Evolutionary conservation across 1,284 basidiomycete genomes (phyloP).

Genomic region (Lentinula novae-zelandiae): DNA sequence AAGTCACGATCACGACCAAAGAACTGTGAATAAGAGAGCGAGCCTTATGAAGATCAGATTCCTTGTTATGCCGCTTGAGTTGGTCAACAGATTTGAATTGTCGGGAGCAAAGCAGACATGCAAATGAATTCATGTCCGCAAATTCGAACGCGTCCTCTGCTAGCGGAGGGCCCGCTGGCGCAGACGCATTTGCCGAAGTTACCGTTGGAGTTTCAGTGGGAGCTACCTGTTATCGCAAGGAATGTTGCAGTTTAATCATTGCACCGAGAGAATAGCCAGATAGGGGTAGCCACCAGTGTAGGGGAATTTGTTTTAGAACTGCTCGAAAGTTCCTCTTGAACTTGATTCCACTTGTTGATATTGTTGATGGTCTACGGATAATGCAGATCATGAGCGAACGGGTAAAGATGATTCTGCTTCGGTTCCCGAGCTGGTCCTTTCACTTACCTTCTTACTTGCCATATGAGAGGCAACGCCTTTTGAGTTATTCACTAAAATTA

Average conservation of each 20-base stretch:
- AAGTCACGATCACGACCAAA: conserved; percentile 20
- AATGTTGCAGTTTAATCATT: conserved; percentile 16
- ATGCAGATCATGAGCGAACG: conserved; percentile 3
- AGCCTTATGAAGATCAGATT: conserved; percentile 93
- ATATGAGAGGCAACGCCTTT: conserved; percentile 83
- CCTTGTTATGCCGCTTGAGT: conserved; percentile 81
- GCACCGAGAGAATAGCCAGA: conserved; percentile 24
- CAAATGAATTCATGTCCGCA: conserved; percentile 65
- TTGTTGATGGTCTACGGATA: conserved; percentile 71
- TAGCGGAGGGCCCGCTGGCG: conserved; percentile 28
- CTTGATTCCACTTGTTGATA: conserved; percentile 93
- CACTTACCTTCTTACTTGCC: conserved; percentile 80
- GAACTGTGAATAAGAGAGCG: conserved; percentile 34
- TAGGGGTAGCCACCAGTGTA: conserved; percentile 34
- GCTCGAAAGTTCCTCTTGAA: conserved; percentile 77
- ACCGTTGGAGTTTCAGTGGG: conserved; percentile 18
- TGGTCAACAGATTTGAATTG: conserved; percentile 88
- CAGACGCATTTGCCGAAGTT: conserved; percentile 19
- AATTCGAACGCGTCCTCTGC: conserved; percentile 62
- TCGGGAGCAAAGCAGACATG: conserved; percentile 86
- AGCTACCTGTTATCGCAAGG: conserved; percentile 26
- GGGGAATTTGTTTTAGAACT: conserved; percentile 28
- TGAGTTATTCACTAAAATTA: conserved; percentile 44
- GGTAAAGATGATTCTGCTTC: not conserved
- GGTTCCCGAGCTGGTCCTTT: not conserved